Percentiles rank a stretch among this genome's conserved stretches.
phyloP scores from a whole-genome alignment of 2,329 filamentous ascomycete genomes.

The Ciborinia camelliae region DNA sequence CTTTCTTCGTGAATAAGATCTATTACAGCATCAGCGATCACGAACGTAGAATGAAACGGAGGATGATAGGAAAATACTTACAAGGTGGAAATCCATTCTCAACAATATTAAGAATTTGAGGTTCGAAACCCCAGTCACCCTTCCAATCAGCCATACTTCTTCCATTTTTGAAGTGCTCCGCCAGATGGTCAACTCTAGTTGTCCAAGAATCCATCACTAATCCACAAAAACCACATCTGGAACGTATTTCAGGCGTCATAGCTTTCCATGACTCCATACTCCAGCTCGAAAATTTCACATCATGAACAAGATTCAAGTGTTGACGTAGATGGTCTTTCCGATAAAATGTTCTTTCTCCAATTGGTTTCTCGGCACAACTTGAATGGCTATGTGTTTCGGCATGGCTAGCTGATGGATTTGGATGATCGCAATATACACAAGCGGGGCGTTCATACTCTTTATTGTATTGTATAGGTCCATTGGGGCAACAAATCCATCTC shows the following conservation, averaged over 20 bases:
- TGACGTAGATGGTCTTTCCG: slow-evolving; percentile 66
- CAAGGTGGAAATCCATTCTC: slow-evolving; percentile 65
- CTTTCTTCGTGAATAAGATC: slow-evolving; percentile 63
- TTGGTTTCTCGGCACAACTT: slow-evolving; percentile 62
- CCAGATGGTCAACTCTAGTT: slow-evolving; percentile 58
- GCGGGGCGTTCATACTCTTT: slow-evolving; percentile 55
- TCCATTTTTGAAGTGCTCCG: slow-evolving; percentile 66
- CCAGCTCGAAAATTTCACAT: slow-evolving; percentile 56
- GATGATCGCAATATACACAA: slow-evolving; percentile 59
- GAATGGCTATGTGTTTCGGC: slow-evolving; percentile 58
- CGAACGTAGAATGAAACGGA: slow-evolving; percentile 30
- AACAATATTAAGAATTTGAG: slow-evolving; percentile 57
- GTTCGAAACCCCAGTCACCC: slow-evolving; percentile 66
- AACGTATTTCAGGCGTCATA: slow-evolving; percentile 57
- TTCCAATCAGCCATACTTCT: slow-evolving; percentile 67
- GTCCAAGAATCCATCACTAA: slow-evolving; percentile 60
- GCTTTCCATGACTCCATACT: slow-evolving; percentile 64
- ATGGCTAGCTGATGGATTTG: slow-evolving; percentile 53
- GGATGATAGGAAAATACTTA: slow-evolving; percentile 42
- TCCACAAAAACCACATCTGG: slow-evolving; percentile 63
- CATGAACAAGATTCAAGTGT: slow-evolving; percentile 60
- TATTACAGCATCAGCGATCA: slow-evolving; percentile 35
- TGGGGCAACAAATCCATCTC: slow-evolving; percentile 62
- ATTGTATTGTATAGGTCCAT: slow-evolving; percentile 54
- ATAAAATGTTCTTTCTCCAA: slow-evolving; percentile 62